Conservation (phyloP, 179 eudicot genomes). For the Beta macrorhiza region DNA sequence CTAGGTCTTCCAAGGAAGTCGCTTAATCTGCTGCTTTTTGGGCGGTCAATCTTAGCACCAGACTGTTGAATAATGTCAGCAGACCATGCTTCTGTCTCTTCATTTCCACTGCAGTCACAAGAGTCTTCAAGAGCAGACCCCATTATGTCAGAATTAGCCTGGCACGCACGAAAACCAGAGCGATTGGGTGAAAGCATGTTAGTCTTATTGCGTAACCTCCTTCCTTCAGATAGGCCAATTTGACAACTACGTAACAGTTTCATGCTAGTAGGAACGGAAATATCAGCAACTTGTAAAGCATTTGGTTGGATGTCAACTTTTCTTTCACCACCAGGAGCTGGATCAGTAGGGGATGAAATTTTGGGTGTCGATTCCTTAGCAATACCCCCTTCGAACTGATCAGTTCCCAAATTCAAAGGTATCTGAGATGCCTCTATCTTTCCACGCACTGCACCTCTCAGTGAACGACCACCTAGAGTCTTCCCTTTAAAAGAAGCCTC, state of each 20-base stretch:
- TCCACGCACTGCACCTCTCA: constrained; percentile 22
- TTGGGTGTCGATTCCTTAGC: constrained; percentile 19
- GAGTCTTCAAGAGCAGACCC: constrained; percentile 24
- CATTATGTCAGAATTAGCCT: constrained; percentile 24
- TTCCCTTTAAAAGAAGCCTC: constrained; percentile 30
- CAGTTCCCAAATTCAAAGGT: constrained; percentile 22
- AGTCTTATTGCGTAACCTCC: constrained; percentile 29
- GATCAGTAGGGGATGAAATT: constrained; percentile 7
- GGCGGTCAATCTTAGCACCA: constrained; percentile 15
- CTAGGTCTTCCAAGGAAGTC: constrained; percentile 19
- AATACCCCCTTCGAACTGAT: constrained; percentile 28
- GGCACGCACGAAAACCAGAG: constrained; percentile 25
- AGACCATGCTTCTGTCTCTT: constrained; percentile 27
- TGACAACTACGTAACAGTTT: constrained; percentile 21
- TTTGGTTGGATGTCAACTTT: constrained; percentile 21
- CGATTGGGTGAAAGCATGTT: constrained; percentile 21
- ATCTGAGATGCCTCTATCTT: constrained; percentile 22
- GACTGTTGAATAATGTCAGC: constrained; percentile 18
- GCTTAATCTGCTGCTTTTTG: not conserved
- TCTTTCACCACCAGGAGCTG: constrained; percentile 25
- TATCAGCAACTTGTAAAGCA: constrained; percentile 19
- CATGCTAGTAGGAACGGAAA: constrained; percentile 15
- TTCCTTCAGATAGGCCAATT: constrained; percentile 30
- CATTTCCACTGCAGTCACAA: constrained; percentile 18
- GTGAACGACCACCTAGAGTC: constrained; percentile 27